Conservation (phyloP, 2,329 filamentous ascomycete genomes). For the Penicillium capsulatum region DNA sequence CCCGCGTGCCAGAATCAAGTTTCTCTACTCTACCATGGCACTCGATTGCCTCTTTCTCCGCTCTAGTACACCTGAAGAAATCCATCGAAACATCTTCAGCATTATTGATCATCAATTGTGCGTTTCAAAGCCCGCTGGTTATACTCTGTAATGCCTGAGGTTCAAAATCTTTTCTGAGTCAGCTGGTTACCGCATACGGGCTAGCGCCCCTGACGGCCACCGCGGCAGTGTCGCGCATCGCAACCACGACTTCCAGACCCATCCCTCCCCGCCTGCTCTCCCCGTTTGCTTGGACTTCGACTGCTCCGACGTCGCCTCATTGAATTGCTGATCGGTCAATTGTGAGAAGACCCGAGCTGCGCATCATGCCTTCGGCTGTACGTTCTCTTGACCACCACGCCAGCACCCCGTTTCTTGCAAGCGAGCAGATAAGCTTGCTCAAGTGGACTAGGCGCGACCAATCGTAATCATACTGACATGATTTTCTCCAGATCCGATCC, state of each 20-base stretch:
- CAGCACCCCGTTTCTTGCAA: not conserved
- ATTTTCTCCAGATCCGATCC: constrained; percentile 50
- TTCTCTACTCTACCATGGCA: constrained; percentile 3
- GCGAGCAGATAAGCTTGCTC: not conserved
- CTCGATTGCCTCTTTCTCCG: not conserved
- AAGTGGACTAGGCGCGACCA: not conserved
- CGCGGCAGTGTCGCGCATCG: too few species aligned
- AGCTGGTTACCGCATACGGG: too few species aligned
- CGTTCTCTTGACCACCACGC: constrained; percentile 14
- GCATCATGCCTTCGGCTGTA: constrained; percentile 36
- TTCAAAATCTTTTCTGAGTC: too few species aligned
- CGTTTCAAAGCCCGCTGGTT: too few species aligned
- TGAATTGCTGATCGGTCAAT: constrained; percentile 3
- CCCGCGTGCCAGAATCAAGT: constrained; percentile 9
- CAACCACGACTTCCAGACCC: too few species aligned
- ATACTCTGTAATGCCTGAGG: not conserved
- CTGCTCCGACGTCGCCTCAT: too few species aligned
- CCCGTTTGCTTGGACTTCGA: too few species aligned
- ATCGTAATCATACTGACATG: constrained; percentile 12
- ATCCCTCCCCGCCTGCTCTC: too few species aligned
- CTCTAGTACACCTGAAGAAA: too few species aligned
- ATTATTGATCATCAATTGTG: too few species aligned
- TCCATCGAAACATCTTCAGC: too few species aligned
- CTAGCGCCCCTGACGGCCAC: too few species aligned
- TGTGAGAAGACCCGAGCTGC: constrained; percentile 7